Percentiles rank a stretch among this genome's conserved stretches.
Evolutionary conservation across 768 basidiomycete species (phyloP).

Genomic region (Kwoniella dejecticola): DNA sequence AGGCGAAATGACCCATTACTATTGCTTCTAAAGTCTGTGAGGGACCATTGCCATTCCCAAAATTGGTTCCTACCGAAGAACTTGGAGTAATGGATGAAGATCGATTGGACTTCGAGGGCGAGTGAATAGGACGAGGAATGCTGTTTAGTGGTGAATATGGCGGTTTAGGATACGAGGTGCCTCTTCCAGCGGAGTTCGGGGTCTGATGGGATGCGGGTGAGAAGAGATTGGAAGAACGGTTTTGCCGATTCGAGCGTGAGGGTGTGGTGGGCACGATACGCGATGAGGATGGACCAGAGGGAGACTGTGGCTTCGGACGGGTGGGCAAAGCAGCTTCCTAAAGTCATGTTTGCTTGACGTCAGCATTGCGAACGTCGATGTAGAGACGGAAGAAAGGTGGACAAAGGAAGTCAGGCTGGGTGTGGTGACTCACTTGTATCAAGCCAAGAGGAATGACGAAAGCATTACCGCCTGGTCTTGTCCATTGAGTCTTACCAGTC

Average conservation of each 20-base stretch:
- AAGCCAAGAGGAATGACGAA: constrained; percentile 90
- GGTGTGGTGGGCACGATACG: constrained; percentile 17
- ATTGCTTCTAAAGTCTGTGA: constrained; percentile 20
- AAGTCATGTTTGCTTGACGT: neutral
- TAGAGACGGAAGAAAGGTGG: neutral
- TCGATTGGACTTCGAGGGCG: constrained; percentile 15
- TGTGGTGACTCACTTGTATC: constrained; percentile 64
- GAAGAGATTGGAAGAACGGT: constrained; percentile 6
- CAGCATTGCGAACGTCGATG: neutral
- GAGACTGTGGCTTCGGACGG: neutral
- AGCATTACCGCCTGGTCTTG: constrained; percentile 67
- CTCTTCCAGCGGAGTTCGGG: neutral
- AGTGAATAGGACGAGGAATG: constrained; percentile 14
- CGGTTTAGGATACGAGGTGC: constrained; percentile 11
- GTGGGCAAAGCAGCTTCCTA: constrained; percentile 4
- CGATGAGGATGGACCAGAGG: constrained; percentile 1
- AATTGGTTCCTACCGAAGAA: constrained; percentile 3
- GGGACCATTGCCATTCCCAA: neutral
- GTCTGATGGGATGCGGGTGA: neutral
- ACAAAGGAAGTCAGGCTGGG: neutral
- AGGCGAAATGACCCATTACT: constrained; percentile 7
- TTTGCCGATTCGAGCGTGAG: constrained; percentile 3
- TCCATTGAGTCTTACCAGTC: constrained; percentile 88
- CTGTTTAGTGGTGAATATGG: constrained; percentile 15
- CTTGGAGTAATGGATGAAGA: constrained; percentile 9